These are phyloP conservation scores for Candida arabinofermentans DNA, from an alignment of 805 yeast genomes.

Conservation along the genomic window DNA sequence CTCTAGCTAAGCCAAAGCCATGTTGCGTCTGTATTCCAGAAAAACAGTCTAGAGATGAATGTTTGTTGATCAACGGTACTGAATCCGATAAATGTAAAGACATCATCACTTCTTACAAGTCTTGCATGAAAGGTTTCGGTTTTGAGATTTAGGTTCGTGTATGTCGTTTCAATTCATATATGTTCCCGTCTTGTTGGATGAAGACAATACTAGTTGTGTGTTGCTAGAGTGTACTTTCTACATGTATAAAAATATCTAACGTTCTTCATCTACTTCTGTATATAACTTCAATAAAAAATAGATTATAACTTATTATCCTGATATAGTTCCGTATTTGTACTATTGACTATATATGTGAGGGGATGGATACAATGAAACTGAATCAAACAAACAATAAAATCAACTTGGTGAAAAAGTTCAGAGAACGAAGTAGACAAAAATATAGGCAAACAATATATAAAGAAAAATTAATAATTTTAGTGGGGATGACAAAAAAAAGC, in stretches of 20 bases:
- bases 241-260: no score
- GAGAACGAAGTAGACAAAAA: not conserved
- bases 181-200: no score
- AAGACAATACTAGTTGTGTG: no score
- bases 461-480: no score
- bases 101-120: conserved; percentile 67
- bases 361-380: not conserved
- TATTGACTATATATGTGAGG: not conserved
- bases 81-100: conserved; percentile 79
- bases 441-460: not conserved
- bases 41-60: conserved; percentile 69
- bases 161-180: no score
- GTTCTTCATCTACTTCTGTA: no score
- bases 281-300: no score
- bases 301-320: no score
- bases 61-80: conserved; percentile 76
- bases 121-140: conserved; percentile 91
- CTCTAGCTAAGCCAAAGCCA: conserved; percentile 71
- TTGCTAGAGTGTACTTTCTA: no score
- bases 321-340: not conserved
- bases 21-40: conserved; percentile 88
- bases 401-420: not conserved
- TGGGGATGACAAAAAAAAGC: not conserved
- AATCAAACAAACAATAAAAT: not conserved
- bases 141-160: conserved; percentile 46